Evolutionary conservation across 345 rosid species (phyloP), one percentile per base, ranked within the genome.

Genomic region (Excoecaria cochinchinensis): DNA sequence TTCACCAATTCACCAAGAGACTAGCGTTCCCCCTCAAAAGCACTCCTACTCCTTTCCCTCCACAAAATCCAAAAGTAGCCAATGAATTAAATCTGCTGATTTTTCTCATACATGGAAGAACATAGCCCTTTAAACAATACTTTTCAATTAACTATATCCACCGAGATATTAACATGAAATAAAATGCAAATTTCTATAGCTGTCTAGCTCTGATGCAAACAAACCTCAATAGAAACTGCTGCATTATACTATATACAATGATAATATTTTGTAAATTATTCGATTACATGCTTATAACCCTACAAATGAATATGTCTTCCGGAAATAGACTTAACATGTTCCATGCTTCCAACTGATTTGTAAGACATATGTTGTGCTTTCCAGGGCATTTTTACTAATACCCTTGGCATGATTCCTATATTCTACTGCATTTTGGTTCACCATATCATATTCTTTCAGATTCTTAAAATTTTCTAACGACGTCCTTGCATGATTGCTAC

Each of bases 351-450:
- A 58, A 50, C 6, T 69, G 39, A 51, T 50, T 69, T 69, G 44
- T 6, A 67, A 53, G 60, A 42, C 63, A 67, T 66, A 22, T 67
- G 51, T 77, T 11, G 21, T 68, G 69, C 48, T 73, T 79, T 68
- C 62, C 44, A 74, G 55, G 11, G 39, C 17, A 70, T 47, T 22
- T 69, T 38, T 42, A 31, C 65, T 36, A 69, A 10, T 13, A 46
- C 12, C 63, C 57, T 17, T 16, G 63, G 7, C 50, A 66, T 55
- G 40, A 53, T 44, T 31, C 36, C 3, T 8, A 39, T 21, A 31
- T 42, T 15, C 22, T 9, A 8, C 12, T 38, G n/a, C 36, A 55
- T 76, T 31, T 21, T 57, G 31, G 24, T 58, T 75, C 19, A 57
- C 39, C 56, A 19, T 51, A 59, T 22, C 21, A 22, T 6, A 12